Conservation (phyloP, 1,139 yeast genomes). For the Blastobotrys illinoisensis region DNA sequence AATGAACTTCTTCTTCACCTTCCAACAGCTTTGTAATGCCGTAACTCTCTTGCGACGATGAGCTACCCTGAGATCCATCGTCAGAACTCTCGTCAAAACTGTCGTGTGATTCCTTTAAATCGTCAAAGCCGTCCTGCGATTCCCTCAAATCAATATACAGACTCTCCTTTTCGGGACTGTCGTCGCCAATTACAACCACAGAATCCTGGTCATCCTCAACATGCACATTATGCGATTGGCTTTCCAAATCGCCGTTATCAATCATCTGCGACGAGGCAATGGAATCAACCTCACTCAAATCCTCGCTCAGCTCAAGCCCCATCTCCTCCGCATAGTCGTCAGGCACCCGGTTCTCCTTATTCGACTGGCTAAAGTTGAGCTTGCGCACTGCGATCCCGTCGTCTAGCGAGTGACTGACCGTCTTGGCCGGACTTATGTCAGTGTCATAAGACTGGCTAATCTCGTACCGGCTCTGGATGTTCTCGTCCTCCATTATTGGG, state of each 20-base stretch:
- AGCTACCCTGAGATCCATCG: neutral
- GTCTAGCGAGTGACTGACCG: neutral
- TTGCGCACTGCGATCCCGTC: neutral
- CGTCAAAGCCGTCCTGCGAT: no score
- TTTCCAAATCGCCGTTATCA: neutral
- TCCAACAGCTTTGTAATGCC: neutral
- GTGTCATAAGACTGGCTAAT: neutral
- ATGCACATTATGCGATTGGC: neutral
- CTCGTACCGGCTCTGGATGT: neutral
- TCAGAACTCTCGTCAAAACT: no score
- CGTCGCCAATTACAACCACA: neutral
- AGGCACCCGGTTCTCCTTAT: neutral
- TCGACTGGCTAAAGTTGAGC: neutral
- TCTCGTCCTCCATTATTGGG: neutral
- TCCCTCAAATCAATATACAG: neutral
- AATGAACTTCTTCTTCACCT: neutral
- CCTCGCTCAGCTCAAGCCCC: neutral
- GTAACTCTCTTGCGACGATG: neutral
- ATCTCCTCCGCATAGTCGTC: neutral
- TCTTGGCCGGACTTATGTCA: neutral
- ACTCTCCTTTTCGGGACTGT: neutral
- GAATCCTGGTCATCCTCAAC: neutral
- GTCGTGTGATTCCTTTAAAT: no score
- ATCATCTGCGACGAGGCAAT: neutral
- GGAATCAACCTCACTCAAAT: neutral